Conservation (phyloP, 2,329 filamentous ascomycete species). For the Aspergillus flavus region DNA sequence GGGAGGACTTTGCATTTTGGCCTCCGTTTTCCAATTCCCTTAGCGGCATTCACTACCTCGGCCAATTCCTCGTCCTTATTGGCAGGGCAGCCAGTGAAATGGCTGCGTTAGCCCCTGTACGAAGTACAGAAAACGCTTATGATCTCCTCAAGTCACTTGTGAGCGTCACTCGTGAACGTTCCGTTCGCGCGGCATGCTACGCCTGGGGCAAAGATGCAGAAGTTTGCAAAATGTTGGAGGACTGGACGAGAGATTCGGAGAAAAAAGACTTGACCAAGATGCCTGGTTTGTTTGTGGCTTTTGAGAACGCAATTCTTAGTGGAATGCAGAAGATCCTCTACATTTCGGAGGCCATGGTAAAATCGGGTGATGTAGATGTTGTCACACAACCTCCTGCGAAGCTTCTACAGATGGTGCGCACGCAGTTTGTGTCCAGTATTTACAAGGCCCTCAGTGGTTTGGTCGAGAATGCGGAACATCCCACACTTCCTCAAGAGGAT, state of each 20-base stretch:
- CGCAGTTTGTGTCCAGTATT: constrained; percentile 88
- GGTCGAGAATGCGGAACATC: constrained; percentile 91
- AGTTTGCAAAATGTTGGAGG: constrained; percentile 87
- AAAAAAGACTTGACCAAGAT: constrained; percentile 86
- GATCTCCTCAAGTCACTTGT: constrained; percentile 78
- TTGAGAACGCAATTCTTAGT: constrained; percentile 77
- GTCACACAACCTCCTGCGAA: constrained; percentile 84
- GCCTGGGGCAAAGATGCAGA: constrained; percentile 94
- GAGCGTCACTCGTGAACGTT: constrained; percentile 77
- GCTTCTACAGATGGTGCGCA: constrained; percentile 84
- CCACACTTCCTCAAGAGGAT: constrained; percentile 62
- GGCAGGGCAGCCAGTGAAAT: constrained; percentile 88
- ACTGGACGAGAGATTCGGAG: constrained; percentile 85
- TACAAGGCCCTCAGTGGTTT: constrained; percentile 94
- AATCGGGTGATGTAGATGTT: constrained; percentile 73
- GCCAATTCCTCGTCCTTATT: constrained; percentile 77
- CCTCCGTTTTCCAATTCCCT: constrained; percentile 89
- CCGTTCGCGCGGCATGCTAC: constrained; percentile 79
- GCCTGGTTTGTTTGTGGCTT: constrained; percentile 81
- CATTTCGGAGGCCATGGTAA: constrained; percentile 79
- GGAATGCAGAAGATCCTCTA: constrained; percentile 97
- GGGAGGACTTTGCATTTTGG: constrained; percentile 97
- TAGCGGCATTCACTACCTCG: constrained; percentile 87
- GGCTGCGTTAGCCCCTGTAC: constrained; percentile 71
- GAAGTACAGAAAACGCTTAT: constrained; percentile 56